Evolutionary conservation across 2,329 filamentous ascomycete species (phyloP), one percentile per base, ranked within the genome.

Genomic region (Neurospora sp.): DNA sequence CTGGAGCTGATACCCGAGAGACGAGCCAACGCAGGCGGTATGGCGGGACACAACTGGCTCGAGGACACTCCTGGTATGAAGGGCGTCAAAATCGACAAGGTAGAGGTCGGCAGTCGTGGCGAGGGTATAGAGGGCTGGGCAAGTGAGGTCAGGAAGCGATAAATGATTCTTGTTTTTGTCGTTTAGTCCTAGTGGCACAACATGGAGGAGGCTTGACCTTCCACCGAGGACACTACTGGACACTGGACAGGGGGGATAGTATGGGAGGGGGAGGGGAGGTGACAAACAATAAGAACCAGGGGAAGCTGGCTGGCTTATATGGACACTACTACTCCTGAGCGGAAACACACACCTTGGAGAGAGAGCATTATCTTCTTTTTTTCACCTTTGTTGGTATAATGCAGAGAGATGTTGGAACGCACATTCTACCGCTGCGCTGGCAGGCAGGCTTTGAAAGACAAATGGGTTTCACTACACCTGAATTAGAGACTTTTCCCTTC

Each of bases 51-150:
- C 75, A 79, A 83, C 6, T 98, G 95, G 87, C 81, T 98, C 74
- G 88, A 92, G 72, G 91, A 93, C 74, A 94, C 94, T 3, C 90
- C 91, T 40, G 95, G 94, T 8, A 98, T 99, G 94, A 90, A 94
- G 76, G 87, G 86, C 11, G 81, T 95, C 69, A 89, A 87, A 78
- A 85, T 97, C 72, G 88, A 91, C 17, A 86, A 86, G 0, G 84
- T 97, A 39, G 83, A 89, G 66, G 91, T 96, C 0, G 93, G 93
- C 6, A 93, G 90, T 73, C 89, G 89, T 70, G 95, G 95, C 1
- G 95, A 97, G 70, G 94, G 92, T 0, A 98, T 98, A 77, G 93
- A 97, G 69, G 95, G 95, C 3, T 98, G 95, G 95, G 89, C 93
- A 8, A 89, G 85, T 52, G 95, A 98, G 83, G 87, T 97, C 76